Base-by-base conservation (phyloP, 2,329 filamentous ascomycete genomes). In the Fusarium annulatum region DNA sequence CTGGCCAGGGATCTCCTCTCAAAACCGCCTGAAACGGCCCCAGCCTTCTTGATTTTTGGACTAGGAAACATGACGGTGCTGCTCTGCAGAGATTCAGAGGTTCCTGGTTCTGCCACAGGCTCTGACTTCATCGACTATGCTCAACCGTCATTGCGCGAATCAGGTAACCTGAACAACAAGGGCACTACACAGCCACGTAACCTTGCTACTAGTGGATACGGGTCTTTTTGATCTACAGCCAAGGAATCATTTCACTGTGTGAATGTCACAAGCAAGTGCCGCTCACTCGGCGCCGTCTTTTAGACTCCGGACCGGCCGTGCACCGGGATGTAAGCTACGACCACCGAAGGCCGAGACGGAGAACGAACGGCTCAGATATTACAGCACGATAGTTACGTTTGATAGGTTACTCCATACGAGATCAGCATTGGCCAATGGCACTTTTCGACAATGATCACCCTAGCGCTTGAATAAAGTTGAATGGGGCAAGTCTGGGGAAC, bases 241-340 rank as follows among this genome's bases (percentile, higher is more conserved):
- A 64, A 71, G 49, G 51, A 45, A 28, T 45, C 42, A 41, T 33
- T 33, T 63, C 67, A 68, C 71, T 68, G 71, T 73, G 67, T 61
- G 49, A 72, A 67, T 57, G 42, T 64, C 26, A 33, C 36, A 38
- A 45, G 21, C 42, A 67, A 73, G 49, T 46, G 53, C 67, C 62
- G 58, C 57, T 34, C 61, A 55, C 58, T 73, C 71, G 72, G 72
- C 9, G 33, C 45, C 57, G 72, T 69, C 60, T 74, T 74, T 48
- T 74, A 19, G 65, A 69, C 68, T 74, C 72, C 72, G 72, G 71
- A 30, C 57, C 71, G 70, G 70, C 48, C 66, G 26, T 67, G 66
- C 46, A 23, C 64, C 64, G 55, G 49, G 55, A 57, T 19, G 53
- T 33, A 60, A 33, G n/a, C 52, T 49, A 69, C 41, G 52, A 41